Base-by-base conservation (phyloP, 495 filamentous ascomycete species). In the Clohesyomyces aquaticus region DNA sequence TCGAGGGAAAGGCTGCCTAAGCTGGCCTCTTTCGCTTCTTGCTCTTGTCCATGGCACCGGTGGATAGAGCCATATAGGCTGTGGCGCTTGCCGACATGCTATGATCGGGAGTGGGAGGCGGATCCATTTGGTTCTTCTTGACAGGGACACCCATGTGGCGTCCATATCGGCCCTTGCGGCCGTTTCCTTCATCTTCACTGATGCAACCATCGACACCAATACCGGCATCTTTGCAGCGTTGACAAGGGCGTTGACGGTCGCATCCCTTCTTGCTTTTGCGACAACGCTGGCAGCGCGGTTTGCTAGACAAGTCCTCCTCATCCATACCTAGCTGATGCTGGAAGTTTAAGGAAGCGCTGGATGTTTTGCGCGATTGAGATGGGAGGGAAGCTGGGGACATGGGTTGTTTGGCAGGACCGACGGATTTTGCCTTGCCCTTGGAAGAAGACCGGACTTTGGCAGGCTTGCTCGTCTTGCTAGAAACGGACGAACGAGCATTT, bases 211-310 rank as follows among this genome's bases (percentile, higher is more conserved):
- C 93, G 55, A 91, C 83, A 50, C 89, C 87, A 69, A 98, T 88
- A 14, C 94, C 94, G 25, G 95, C 94, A 77, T 98, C 94, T 73
- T 91, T 90, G 85, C 94, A 98, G 62, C 94, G 84, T 38, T 90
- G 89, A 71, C 94, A 98, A 11, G 94, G 94, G 42, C 94, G 87
- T 71, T 96, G 92, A 55, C 94, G 87, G 79, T 98, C 95, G 73
- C 94, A 98, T 4, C 94, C 94, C 77, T 98, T 98, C 82, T 98
- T 98, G 75, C 93, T 97, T 84, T 98, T 98, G 63, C 94, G 88
- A 80, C 94, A 98, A 47, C 94, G 90, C 73, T 98, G 94, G 81
- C 94, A 98, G 66, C 94, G 93, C 27, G 94, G 94, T 77, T 97
- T 96, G 38, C 88, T 91, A 1, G 91, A 95, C 19, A 96, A 78